phyloP scores from a whole-genome alignment of 108 stramenopile genomes.

The Stephanodiscus triporus region DNA sequence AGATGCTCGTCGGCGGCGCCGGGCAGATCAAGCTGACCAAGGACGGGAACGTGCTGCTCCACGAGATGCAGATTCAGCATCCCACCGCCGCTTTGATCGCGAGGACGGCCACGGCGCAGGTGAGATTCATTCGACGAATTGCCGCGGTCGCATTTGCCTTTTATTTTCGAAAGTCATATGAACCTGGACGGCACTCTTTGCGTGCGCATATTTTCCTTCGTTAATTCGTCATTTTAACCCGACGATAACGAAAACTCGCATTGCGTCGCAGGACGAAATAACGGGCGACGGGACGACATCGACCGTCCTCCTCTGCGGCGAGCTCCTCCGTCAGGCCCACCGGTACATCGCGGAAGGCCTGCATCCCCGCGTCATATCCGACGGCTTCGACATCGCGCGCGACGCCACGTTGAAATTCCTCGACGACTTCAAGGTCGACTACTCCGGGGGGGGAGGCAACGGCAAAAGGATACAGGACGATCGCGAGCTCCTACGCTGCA shows the following conservation, averaged over 20 bases:
- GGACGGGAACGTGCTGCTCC: conserved; percentile 97
- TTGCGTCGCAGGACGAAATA: conserved; percentile 67
- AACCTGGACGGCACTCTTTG: too few relatives aligned
- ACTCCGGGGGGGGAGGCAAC: conserved; percentile 47
- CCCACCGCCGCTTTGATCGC: conserved; percentile 99
- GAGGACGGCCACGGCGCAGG: conserved; percentile 97
- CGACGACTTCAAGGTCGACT: conserved; percentile 71
- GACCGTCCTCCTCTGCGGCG: conserved; percentile 95
- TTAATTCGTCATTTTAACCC: background rate
- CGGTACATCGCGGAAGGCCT: conserved; percentile 93
- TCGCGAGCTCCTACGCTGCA: conserved; percentile 83
- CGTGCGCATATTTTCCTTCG: background rate
- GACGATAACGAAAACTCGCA: background rate
- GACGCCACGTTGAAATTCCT: conserved; percentile 88
- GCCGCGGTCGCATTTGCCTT: background rate
- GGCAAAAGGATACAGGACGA: conserved; percentile 57
- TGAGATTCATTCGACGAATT: conserved; percentile 15
- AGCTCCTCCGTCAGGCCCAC: conserved; percentile 96
- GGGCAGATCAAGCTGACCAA: conserved; percentile 99
- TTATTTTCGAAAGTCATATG: too few relatives aligned
- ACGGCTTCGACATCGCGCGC: conserved; percentile 95
- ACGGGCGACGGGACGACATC: conserved; percentile 98
- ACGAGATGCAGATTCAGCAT: conserved; percentile 99
- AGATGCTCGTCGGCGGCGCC: conserved; percentile 99
- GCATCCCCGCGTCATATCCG: conserved; percentile 96